Evolutionary conservation across 768 basidiomycete species (phyloP), one percentile per base, ranked within the genome.

Genomic region (Lactarius akahatsu): DNA sequence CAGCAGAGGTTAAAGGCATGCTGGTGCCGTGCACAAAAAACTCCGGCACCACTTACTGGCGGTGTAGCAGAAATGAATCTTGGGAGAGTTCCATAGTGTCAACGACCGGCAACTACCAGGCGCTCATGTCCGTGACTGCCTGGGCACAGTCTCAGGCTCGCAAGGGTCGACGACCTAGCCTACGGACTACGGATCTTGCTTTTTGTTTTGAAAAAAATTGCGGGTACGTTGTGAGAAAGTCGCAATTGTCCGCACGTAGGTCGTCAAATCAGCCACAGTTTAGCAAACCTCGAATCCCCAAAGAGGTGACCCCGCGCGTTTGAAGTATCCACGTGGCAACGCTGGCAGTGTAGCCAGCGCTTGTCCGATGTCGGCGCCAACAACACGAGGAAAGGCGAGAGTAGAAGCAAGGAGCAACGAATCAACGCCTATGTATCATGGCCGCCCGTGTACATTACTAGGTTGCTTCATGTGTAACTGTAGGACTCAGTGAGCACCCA

Each of bases 1-100:
- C 47, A 58, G 40, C 52, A 62, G 50, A 52, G 65, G 65, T 32
- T 50, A 58, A 62, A 57, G 28, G 32, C 55, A 47, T 61, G 45
- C 64, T 41, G 43, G 54, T 16, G 41, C 41, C 30, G 23, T 65
- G 54, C 23, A 28, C n/a, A 11, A 32, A 23, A 11, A 34, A 30
- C 38, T 10, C 23, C 18, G 52, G n/a, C 50, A 59, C 26, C 58
- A 43, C 50, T 41, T 57, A 5, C 54, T 59, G 57, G 38, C 30
- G 50, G 38, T 52, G 47, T 59, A 34, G 34, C 34, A 34, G 8
- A 52, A 52, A 52, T 52, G 50, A 52, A 52, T n/a, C 50, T 52
- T 26, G 23, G 23, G 38, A 59, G 36, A 52, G 23, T 61, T 9
- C n/a, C n/a, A 52, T 61, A n/a, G 23, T 47, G 47, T 50, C 32